These are phyloP conservation scores for Naematelia aurantialba DNA, from an alignment of 768 basidiomycete species.

Conservation along the genomic window DNA sequence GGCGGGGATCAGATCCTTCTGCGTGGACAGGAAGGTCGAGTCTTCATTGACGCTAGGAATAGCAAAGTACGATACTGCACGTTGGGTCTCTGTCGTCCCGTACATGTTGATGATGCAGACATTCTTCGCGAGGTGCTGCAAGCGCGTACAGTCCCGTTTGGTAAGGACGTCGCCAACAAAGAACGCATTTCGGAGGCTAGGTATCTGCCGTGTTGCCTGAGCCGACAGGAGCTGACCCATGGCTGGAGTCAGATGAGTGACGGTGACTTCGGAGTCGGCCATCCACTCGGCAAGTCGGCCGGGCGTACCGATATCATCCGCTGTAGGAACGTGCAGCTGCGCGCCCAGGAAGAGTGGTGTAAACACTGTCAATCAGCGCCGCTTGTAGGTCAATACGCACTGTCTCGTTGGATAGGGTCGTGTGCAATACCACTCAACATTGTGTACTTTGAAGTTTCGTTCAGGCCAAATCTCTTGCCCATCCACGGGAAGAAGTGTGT, in stretches of 20 bases:
- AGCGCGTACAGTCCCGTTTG: slow-evolving; percentile 91
- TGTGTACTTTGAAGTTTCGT: slow-evolving; percentile 76
- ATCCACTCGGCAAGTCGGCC: slow-evolving; percentile 98
- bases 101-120: slow-evolving; percentile 99
- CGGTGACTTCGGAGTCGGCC: slow-evolving; percentile 80
- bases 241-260: slow-evolving; percentile 94
- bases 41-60: slow-evolving; percentile 81
- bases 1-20: slow-evolving; percentile 97
- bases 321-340: slow-evolving; percentile 88
- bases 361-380: slow-evolving; percentile 65
- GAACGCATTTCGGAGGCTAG: slow-evolving; percentile 82
- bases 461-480: slow-evolving; percentile 76
- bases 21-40: slow-evolving; percentile 81
- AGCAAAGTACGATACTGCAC: slow-evolving; percentile 93
- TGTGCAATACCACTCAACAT: slow-evolving; percentile 99
- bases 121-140: slow-evolving; percentile 87
- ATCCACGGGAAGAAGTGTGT: slow-evolving; percentile 99
- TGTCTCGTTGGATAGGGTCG: slow-evolving; percentile 97
- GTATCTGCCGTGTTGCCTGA: slow-evolving; percentile 74
- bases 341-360: slow-evolving; percentile 98
- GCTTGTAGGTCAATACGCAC: slow-evolving; percentile 57
- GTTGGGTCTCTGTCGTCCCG: slow-evolving; percentile 97
- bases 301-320: slow-evolving; percentile 94
- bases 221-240: slow-evolving; percentile 98
- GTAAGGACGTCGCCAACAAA: slow-evolving; percentile 99